Percentiles rank a stretch among this genome's conserved stretches.
Conservation (phyloP, 345 rosid species). For the Salix viminalis region DNA sequence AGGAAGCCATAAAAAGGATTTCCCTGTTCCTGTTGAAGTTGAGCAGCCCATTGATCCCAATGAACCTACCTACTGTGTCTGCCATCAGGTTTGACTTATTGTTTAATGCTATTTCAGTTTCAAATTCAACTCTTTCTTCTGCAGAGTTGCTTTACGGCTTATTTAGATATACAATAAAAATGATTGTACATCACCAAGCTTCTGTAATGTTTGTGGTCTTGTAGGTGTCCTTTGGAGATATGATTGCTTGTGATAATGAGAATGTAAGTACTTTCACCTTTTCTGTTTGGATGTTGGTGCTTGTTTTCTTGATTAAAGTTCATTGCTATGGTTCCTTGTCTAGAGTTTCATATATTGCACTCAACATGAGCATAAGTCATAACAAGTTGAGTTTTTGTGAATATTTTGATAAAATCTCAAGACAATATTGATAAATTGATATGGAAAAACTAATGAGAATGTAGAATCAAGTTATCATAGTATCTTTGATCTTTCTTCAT, state of each 20-base stretch:
- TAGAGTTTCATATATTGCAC: background rate
- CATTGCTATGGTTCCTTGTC: slow-evolving; percentile 2
- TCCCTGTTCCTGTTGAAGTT: slow-evolving; percentile 47
- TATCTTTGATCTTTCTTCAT: background rate
- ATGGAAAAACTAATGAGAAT: background rate
- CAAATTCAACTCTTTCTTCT: slow-evolving; percentile 5
- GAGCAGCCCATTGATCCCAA: slow-evolving; percentile 97
- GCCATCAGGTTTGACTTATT: slow-evolving; percentile 78
- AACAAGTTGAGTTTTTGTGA: background rate
- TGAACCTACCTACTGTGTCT: slow-evolving; percentile 95
- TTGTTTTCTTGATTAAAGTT: background rate
- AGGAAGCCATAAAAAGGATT: slow-evolving; percentile 77
- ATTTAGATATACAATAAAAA: background rate
- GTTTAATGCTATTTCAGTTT: slow-evolving; percentile 2
- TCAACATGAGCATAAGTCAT: background rate
- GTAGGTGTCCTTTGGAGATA: slow-evolving; percentile 97
- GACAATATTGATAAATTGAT: background rate
- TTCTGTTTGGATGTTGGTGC: background rate
- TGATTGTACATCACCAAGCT: slow-evolving; percentile 7
- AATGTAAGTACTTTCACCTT: slow-evolving; percentile 49
- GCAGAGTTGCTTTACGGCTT: background rate
- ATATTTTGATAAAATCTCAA: background rate
- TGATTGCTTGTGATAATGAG: slow-evolving; percentile 99
- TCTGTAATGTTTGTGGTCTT: slow-evolving; percentile 3
- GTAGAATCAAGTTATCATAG: background rate